Evolutionary conservation across 768 basidiomycete species (phyloP).

Genomic region (Xerocomellus dryophilus): DNA sequence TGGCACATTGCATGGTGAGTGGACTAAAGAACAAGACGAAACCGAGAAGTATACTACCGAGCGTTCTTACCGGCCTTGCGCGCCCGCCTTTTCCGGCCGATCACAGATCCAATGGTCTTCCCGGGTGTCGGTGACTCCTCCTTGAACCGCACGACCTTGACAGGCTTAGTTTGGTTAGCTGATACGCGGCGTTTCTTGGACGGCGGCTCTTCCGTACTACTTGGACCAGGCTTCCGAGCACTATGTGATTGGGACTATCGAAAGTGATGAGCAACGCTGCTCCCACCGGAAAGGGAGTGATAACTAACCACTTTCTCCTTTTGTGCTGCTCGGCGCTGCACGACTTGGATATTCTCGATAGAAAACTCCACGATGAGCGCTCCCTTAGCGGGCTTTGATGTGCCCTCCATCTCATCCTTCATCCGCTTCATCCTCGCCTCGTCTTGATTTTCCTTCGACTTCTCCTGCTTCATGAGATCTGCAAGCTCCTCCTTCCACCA

Average conservation of each 20-base stretch:
- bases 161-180: constrained; percentile 23
- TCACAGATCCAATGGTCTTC: constrained; percentile 61
- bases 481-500: constrained; percentile 86
- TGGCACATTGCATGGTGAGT: neutral
- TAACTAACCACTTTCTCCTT: constrained; percentile 35
- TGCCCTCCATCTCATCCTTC: constrained; percentile 48
- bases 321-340: constrained; percentile 65
- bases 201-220: constrained; percentile 32
- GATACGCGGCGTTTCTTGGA: constrained; percentile 41
- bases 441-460: constrained; percentile 43
- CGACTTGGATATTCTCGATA: constrained; percentile 90
- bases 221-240: constrained; percentile 1
- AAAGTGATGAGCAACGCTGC: neutral
- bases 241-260: constrained; percentile 7
- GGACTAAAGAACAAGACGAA: neutral
- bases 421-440: constrained; percentile 55
- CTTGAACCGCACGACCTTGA: constrained; percentile 20
- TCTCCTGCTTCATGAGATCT: constrained; percentile 57
- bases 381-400: constrained; percentile 40
- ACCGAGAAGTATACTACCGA: constrained; percentile 6
- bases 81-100: constrained; percentile 78
- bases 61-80: constrained; percentile 40
- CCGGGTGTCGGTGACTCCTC: constrained; percentile 28
- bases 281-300: neutral
- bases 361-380: constrained; percentile 91